Conservation (phyloP, 2,329 filamentous ascomycete species). For the Akanthomyces uredinophilus region DNA sequence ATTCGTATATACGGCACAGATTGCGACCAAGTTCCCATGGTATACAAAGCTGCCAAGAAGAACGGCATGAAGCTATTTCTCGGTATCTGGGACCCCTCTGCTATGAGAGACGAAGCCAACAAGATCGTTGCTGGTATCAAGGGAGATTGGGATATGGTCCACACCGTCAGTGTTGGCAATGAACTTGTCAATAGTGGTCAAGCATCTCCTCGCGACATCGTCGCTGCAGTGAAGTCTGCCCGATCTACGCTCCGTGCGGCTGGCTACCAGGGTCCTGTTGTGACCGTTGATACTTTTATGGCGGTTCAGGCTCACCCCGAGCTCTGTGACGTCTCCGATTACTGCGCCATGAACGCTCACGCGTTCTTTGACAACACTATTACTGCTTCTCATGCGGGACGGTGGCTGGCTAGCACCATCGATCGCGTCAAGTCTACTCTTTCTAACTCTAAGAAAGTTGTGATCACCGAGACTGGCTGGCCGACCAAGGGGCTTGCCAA, state of each 20-base stretch:
- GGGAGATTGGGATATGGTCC: conserved; percentile 62
- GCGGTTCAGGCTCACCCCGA: conserved; percentile 60
- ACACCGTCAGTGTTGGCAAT: conserved; percentile 74
- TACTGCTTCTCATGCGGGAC: conserved; percentile 55
- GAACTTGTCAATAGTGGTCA: conserved; percentile 67
- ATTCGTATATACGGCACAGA: conserved; percentile 77
- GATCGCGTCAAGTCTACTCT: conserved; percentile 37
- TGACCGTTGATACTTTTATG: conserved; percentile 74
- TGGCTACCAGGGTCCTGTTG: conserved; percentile 68
- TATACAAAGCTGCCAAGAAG: conserved; percentile 58
- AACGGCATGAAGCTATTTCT: conserved; percentile 66
- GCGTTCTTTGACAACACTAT: conserved; percentile 72
- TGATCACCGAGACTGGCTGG: conserved; percentile 85
- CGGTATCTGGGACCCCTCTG: conserved; percentile 63
- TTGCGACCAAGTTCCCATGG: conserved; percentile 64
- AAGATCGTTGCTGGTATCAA: conserved; percentile 55
- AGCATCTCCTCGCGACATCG: conserved; percentile 48
- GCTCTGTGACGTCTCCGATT: conserved; percentile 69
- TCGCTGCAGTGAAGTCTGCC: conserved; percentile 52
- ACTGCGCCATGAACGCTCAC: conserved; percentile 77
- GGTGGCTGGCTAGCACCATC: conserved; percentile 58
- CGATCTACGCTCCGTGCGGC: conserved; percentile 51
- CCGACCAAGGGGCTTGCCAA: conserved; percentile 64
- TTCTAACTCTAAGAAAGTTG: conserved; percentile 50
- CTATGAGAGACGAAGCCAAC: conserved; percentile 52